Conservation (phyloP, 2,329 filamentous ascomycete genomes). For the Diaporthe ampelina region DNA sequence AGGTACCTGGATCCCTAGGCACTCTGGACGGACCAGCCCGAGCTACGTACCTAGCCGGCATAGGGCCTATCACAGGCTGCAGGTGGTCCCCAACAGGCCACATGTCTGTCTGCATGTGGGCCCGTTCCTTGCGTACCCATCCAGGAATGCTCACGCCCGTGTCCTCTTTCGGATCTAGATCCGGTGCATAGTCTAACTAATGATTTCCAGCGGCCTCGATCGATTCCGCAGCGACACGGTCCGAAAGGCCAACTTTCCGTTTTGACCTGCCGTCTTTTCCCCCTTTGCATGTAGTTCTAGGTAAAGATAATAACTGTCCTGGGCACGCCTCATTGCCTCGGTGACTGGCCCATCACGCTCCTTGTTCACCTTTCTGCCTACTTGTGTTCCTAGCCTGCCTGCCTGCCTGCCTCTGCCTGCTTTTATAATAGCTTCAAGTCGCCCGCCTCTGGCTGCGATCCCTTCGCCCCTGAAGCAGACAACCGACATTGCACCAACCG, state of each 20-base stretch:
- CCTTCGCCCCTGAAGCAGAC: neutral
- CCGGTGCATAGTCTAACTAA: constrained; percentile 9
- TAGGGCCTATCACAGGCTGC: neutral
- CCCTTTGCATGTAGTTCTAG: neutral
- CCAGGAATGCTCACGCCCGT: neutral
- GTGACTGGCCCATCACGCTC: neutral
- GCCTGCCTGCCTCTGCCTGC: neutral
- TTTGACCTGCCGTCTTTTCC: neutral
- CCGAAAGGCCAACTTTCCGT: constrained; percentile 39
- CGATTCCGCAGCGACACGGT: constrained; percentile 18
- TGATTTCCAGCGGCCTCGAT: constrained; percentile 18
- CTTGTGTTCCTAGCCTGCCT: neutral
- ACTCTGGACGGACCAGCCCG: neutral
- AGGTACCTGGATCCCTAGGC: too few species aligned
- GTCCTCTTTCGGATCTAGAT: constrained; percentile 30
- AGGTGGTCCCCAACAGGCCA: constrained; percentile 14
- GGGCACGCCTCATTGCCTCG: neutral
- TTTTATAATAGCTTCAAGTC: neutral
- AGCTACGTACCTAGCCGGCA: neutral
- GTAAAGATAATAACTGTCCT: neutral
- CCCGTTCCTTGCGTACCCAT: neutral
- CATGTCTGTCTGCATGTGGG: constrained; percentile 13
- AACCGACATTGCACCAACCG: neutral
- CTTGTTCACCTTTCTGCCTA: constrained; percentile 4
- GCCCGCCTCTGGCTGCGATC: constrained; percentile 1